Percentiles rank a stretch among this genome's conserved stretches.
Conservation (phyloP, 768 basidiomycete species). For the Amanita pseudoporphyria region DNA sequence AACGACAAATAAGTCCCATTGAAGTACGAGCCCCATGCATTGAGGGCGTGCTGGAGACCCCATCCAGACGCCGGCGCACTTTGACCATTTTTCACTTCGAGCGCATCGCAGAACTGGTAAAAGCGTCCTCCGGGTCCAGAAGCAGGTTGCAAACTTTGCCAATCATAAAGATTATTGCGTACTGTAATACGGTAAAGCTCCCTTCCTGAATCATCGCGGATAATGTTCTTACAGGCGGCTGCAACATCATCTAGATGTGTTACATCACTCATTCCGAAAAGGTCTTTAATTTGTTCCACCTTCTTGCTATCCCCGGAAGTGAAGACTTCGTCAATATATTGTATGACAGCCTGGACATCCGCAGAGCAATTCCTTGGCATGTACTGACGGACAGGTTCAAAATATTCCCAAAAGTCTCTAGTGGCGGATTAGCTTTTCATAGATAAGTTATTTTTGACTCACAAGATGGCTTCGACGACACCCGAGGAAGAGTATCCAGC, state of each 20-base stretch:
- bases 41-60: constrained; percentile 52
- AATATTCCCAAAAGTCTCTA: constrained; percentile 62
- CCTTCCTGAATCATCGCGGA: constrained; percentile 26
- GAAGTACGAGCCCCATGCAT: constrained; percentile 55
- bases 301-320: constrained; percentile 30
- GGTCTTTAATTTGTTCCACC: constrained; percentile 43
- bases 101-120: constrained; percentile 55
- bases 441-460: constrained; percentile 9
- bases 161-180: constrained; percentile 53
- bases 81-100: constrained; percentile 52
- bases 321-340: constrained; percentile 52
- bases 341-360: constrained; percentile 55
- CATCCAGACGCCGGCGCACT: constrained; percentile 43
- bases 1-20: constrained; percentile 34
- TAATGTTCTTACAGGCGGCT: constrained; percentile 33
- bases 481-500: constrained; percentile 62
- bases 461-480: constrained; percentile 54
- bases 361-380: constrained; percentile 71
- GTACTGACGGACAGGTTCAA: constrained; percentile 56
- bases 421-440: background rate
- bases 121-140: constrained; percentile 37
- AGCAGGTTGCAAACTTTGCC: constrained; percentile 52
- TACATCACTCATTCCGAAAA: constrained; percentile 48
- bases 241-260: constrained; percentile 61
- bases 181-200: constrained; percentile 33